Evolutionary conservation across 257 asterid genomes (phyloP).

Genomic region (Solanum clarkiae): DNA sequence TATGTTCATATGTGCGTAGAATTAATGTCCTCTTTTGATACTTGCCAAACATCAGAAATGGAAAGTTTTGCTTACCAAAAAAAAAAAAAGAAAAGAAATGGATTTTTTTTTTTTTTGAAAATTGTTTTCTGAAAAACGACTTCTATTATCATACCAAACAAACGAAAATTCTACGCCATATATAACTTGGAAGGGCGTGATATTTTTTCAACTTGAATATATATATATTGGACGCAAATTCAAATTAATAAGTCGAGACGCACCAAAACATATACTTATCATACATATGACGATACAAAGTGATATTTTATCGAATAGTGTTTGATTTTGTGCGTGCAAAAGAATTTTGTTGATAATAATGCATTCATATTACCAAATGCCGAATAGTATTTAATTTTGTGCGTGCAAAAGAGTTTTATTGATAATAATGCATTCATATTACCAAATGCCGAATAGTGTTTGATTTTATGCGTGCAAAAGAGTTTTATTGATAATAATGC

Average conservation of each 20-base stretch:
- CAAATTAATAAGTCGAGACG: neutral
- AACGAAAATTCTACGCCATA: neutral
- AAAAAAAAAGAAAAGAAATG: too few relatives aligned
- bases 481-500: neutral
- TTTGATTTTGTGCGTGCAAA: neutral
- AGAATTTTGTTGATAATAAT: neutral
- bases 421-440: neutral
- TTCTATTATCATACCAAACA: neutral
- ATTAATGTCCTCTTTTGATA: neutral
- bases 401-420: neutral
- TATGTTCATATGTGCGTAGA: neutral
- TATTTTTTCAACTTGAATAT: neutral
- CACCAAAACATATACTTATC: neutral
- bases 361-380: neutral
- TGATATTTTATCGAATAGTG: neutral
- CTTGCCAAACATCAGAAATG: neutral
- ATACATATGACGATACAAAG: neutral
- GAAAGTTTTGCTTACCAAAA: too few relatives aligned
- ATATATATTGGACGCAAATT: neutral
- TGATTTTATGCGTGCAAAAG: neutral
- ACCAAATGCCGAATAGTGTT: neutral
- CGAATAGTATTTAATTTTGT: neutral
- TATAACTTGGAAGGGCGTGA: neutral
- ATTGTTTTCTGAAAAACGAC: neutral
- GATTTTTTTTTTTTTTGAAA: neutral